A percentile compares a stretch with the other conserved stretches of the same genome.
Evolutionary conservation across 2,329 filamentous ascomycete genomes (phyloP).

Genomic region (Colletotrichum salicis): DNA sequence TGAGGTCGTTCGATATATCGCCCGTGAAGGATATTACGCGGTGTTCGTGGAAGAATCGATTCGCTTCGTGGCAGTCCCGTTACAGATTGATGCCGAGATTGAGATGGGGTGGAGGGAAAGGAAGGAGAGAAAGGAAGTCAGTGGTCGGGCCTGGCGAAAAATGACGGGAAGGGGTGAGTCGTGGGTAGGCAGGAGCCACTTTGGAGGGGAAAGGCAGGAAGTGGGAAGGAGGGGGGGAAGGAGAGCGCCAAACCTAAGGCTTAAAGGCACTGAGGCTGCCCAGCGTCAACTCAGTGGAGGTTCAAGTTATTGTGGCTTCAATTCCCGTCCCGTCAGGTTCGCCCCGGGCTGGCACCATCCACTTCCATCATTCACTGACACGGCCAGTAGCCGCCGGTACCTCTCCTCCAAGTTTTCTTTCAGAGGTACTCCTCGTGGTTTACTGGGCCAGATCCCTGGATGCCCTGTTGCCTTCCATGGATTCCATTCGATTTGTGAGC

Average conservation of each 20-base stretch:
- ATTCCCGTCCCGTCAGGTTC: neutral
- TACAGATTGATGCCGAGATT: conserved; percentile 36
- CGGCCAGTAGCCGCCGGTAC: neutral
- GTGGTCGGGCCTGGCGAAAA: conserved; percentile 41
- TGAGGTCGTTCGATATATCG: conserved; percentile 13
- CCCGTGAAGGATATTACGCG: conserved; percentile 10
- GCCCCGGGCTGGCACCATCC: neutral
- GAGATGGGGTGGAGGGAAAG: conserved; percentile 38
- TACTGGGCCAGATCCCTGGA: neutral
- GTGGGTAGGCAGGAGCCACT: neutral
- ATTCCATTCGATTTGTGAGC: neutral
- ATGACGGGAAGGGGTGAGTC: conserved; percentile 37
- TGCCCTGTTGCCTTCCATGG: neutral
- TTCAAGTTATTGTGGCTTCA: neutral
- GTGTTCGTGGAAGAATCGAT: conserved; percentile 30
- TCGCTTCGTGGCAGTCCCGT: conserved; percentile 31
- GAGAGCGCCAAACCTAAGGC: conserved; percentile 8
- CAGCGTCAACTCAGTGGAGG: neutral
- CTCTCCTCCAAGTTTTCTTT: neutral
- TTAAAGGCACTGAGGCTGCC: neutral
- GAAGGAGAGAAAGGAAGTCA: conserved; percentile 33
- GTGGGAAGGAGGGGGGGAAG: neutral
- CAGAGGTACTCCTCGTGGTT: neutral
- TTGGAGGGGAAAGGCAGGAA: neutral
- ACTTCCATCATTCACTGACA: neutral